Evolutionary conservation across 2,329 filamentous ascomycete species (phyloP), one percentile per base, ranked within the genome.

Genomic region (Colletotrichum acutatum): DNA sequence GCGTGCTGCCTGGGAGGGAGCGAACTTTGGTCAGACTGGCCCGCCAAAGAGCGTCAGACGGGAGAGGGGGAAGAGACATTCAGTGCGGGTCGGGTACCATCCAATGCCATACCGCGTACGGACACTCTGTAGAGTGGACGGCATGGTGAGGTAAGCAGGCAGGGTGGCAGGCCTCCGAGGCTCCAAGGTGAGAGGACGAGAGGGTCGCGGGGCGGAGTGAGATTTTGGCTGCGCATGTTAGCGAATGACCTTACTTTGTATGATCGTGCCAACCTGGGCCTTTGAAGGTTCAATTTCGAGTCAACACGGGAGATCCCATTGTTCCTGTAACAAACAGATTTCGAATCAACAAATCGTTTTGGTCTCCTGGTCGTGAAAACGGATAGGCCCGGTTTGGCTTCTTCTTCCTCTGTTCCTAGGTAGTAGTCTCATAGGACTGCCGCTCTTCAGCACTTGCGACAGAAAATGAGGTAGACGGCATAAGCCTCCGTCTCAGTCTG

Each of bases 141-240:
- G n/a, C n/a, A 54, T 16, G 60, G 66, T 68, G 57, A 61, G 46
- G 61, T 66, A 66, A 65, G 67, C 59, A 54, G 62, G 53, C 60
- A 63, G 16, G 28, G 46, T 32, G 28, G 34, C 59, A 58, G 32
- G 52, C 26, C 32, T 37, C 22, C 34, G 42, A 37, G 34, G 34
- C 32, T 37, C 14, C 34, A 62, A 37, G 22, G 34, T 46, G 34
- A 16, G 19, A 49, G 9, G 46, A 42, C 12, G 19, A 34, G 37
- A 46, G 42, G 14, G 34, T 16, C 34, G 16, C 34, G 60, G 19
- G 57, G 49, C 32, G 58, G 32, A 46, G 60, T 49, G 54, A 19
- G 28, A 57, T 26, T 53, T 56, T 54, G 52, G 28, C 30, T 42
- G 57, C 19, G 26, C 5, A 16, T 30, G 57, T 37, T 68, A 62